These are phyloP conservation scores for Hortiboletus campestris DNA, from an alignment of 768 basidiomycete species.

Conservation along the genomic window DNA sequence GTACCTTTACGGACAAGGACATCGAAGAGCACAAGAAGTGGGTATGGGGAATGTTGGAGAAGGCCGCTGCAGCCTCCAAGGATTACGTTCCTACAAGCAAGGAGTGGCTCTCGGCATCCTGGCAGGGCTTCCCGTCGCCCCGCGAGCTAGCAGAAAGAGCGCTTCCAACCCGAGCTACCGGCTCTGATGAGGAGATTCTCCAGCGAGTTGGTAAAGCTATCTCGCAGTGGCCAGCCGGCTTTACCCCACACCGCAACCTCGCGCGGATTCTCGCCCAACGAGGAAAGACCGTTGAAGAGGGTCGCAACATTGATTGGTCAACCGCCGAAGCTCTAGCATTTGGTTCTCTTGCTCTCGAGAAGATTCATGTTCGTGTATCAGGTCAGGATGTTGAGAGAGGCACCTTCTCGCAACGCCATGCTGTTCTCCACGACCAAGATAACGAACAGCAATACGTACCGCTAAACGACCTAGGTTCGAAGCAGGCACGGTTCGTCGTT, in stretches of 20 bases:
- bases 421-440: constrained; percentile 92
- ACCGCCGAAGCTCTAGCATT: constrained; percentile 98
- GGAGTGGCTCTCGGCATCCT: constrained; percentile 97
- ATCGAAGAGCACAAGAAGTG: constrained; percentile 98
- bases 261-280: constrained; percentile 86
- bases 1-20: constrained; percentile 93
- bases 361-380: constrained; percentile 90
- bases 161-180: constrained; percentile 88
- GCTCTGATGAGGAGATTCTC: constrained; percentile 71
- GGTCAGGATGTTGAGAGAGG: constrained; percentile 99
- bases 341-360: constrained; percentile 89
- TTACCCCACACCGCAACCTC: constrained; percentile 89
- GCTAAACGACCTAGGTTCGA: constrained; percentile 81
- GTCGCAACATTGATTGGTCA: constrained; percentile 93
- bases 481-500: constrained; percentile 90
- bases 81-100: constrained; percentile 93
- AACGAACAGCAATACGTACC: constrained; percentile 90
- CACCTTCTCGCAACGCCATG: constrained; percentile 98
- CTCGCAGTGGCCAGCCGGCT: constrained; percentile 80
- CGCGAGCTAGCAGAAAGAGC: constrained; percentile 91
- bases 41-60: constrained; percentile 99
- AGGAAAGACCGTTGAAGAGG: constrained; percentile 90
- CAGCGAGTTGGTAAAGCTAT: constrained; percentile 85
- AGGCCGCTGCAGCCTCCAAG: constrained; percentile 88
- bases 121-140: constrained; percentile 98